Evolutionary conservation across 768 basidiomycete genomes (phyloP), one percentile per base, ranked within the genome.

Genomic region (Mycena capillaripes): DNA sequence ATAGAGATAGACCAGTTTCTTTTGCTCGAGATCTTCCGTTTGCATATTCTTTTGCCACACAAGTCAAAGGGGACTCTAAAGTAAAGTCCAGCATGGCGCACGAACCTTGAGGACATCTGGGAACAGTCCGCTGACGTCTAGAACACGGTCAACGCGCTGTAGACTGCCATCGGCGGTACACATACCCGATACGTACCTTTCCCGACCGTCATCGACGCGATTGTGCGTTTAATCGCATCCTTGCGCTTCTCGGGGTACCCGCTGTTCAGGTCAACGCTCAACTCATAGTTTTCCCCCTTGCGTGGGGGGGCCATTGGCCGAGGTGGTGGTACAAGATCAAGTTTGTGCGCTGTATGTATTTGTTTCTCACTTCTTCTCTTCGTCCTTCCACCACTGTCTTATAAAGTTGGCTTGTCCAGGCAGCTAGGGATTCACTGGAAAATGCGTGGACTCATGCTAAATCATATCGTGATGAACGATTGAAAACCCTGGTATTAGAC

Each of bases 1-100:
- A 82, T 99, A 98, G 27, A 98, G 89, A 79, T 98, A 99, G n/a
- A 99, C 98, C 32, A 99, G 93, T 84, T 99, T 99, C 90, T 99
- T 99, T 85, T 99, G 98, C 83, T 99, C 98, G 63, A 99, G 90
- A 82, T 99, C 97, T 56, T 99, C 98, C 25, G 98, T 99, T 85
- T 99, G 97, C 57, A 99, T 98, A 83, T 98, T 98, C 89, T 98
- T 98, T 79, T 98, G 91, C 29, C 9, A 17, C 25, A 29, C n/a
- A 34, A 30, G 48, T 32, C 61, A 63, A 27, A 25, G 38, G 34
- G 40, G n/a, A n/a, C n/a, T n/a, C n/a, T n/a, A n/a, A n/a, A n/a
- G n/a, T n/a, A n/a, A n/a, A n/a, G n/a, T n/a, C n/a, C n/a, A n/a
- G 56, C n/a, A 38, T 4, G 36, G 21, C 23, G 10, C 12, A 30